phyloP scores from a whole-genome alignment of 2,329 filamentous ascomycete genomes.

The Chaetothyriales sp. region DNA sequence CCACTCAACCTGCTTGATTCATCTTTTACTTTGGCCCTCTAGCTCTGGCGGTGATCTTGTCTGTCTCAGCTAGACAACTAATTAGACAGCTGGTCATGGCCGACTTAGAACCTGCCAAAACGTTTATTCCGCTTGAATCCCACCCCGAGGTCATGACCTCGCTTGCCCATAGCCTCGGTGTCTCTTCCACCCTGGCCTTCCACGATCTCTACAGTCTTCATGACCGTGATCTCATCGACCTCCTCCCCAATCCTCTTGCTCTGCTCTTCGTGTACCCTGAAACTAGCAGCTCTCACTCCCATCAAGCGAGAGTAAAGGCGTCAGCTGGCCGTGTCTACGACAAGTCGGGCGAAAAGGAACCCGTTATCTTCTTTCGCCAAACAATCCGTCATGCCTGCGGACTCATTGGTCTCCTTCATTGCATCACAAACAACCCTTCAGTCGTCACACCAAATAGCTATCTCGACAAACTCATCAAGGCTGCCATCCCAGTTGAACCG shows the following conservation, averaged over 20 bases:
- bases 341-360: constrained; percentile 35
- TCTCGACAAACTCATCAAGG: constrained; percentile 32
- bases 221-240: constrained; percentile 35
- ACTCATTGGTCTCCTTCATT: constrained; percentile 44
- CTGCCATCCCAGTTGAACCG: constrained; percentile 32
- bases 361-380: constrained; percentile 46
- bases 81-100: too few species aligned
- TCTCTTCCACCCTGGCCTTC: constrained; percentile 36
- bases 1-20: too few species aligned
- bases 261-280: constrained; percentile 40
- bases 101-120: too few species aligned
- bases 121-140: too few species aligned
- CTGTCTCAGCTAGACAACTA: too few species aligned
- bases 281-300: constrained; percentile 14
- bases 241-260: constrained; percentile 41
- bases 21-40: too few species aligned
- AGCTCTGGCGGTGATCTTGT: too few species aligned
- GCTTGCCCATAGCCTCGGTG: constrained; percentile 37
- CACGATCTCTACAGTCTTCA: constrained; percentile 42
- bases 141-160: constrained; percentile 40
- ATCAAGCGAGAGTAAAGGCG: constrained; percentile 23
- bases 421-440: constrained; percentile 20
- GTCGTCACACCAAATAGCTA: constrained; percentile 24
- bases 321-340: constrained; percentile 28
- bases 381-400: constrained; percentile 46